Conservation (phyloP, 2,329 filamentous ascomycete genomes). For the Aspergillus neotritici region DNA sequence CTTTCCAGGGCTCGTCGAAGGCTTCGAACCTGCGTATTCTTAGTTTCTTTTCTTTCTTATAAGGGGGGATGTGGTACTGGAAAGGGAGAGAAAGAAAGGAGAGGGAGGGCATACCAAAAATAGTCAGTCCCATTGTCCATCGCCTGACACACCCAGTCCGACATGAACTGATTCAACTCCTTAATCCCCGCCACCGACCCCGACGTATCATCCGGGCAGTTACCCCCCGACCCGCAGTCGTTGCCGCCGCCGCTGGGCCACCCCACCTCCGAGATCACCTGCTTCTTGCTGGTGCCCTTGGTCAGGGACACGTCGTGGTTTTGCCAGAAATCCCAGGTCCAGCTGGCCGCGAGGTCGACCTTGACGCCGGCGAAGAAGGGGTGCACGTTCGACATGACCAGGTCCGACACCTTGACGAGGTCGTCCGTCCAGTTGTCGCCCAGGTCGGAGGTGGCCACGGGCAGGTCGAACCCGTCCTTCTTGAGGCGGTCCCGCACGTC, state of each 20-base stretch:
- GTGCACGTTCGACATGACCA: slow-evolving; percentile 95
- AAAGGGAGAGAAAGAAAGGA: neutral
- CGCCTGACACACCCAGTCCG: slow-evolving; percentile 75
- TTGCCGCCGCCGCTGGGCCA: slow-evolving; percentile 84
- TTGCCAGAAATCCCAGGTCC: slow-evolving; percentile 82
- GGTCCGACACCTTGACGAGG: slow-evolving; percentile 67
- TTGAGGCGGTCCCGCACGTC: slow-evolving; percentile 69
- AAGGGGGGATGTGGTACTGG: too few relatives aligned
- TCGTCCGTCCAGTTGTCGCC: slow-evolving; percentile 76
- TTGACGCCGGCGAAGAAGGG: slow-evolving; percentile 85
- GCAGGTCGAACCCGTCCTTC: slow-evolving; percentile 59
- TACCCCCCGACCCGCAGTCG: slow-evolving; percentile 58
- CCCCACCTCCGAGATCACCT: slow-evolving; percentile 84
- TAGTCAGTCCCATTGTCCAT: slow-evolving; percentile 81
- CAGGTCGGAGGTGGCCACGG: slow-evolving; percentile 80
- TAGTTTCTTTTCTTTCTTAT: slow-evolving; percentile 5
- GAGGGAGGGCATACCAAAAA: slow-evolving; percentile 63
- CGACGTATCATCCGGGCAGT: slow-evolving; percentile 51
- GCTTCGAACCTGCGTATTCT: slow-evolving; percentile 65
- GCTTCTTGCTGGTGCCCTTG: slow-evolving; percentile 55
- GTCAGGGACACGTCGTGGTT: slow-evolving; percentile 61
- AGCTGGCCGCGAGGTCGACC: slow-evolving; percentile 62
- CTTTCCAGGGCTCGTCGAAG: slow-evolving; percentile 96
- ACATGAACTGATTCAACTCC: slow-evolving; percentile 81
- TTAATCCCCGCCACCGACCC: slow-evolving; percentile 72